A percentile compares a stretch with the other conserved stretches of the same genome.
Conservation (phyloP, 306 rosid species). For the Aeschynomene evenia region DNA sequence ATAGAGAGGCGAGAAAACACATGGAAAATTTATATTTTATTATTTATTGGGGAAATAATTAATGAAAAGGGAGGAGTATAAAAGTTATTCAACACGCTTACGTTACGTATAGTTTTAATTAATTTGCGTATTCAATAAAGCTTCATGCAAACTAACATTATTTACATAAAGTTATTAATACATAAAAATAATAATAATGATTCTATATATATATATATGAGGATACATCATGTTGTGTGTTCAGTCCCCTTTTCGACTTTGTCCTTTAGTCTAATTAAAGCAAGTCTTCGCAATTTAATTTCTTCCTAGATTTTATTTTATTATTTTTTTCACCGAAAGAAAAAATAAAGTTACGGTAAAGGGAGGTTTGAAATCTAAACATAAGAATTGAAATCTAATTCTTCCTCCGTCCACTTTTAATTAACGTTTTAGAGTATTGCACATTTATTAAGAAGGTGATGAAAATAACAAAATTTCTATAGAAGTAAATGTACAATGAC, state of each 20-base stretch:
- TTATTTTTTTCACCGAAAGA: conserved; percentile 5
- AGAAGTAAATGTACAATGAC: no score
- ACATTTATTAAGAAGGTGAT: no score
- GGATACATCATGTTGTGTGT: background rate
- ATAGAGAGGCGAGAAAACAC: background rate
- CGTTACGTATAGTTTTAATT: background rate
- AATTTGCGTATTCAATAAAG: background rate
- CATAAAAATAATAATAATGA: background rate
- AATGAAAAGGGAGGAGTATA: background rate
- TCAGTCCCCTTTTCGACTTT: conserved; percentile 6
- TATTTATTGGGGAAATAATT: background rate
- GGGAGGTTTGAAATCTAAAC: background rate
- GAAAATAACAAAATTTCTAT: no score
- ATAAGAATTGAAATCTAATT: background rate
- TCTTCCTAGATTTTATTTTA: background rate
- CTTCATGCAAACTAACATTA: background rate
- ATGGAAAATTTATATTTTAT: background rate
- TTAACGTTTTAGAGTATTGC: no score
- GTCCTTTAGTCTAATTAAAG: background rate
- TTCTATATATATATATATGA: background rate
- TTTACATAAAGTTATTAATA: background rate
- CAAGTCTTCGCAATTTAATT: background rate
- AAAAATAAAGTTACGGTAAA: background rate
- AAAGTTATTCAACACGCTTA: background rate
- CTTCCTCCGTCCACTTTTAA: no score